Evolutionary conservation across 805 yeast genomes (phyloP), one percentile per base, ranked within the genome.

Genomic region (Saturnispora gosingensis): DNA sequence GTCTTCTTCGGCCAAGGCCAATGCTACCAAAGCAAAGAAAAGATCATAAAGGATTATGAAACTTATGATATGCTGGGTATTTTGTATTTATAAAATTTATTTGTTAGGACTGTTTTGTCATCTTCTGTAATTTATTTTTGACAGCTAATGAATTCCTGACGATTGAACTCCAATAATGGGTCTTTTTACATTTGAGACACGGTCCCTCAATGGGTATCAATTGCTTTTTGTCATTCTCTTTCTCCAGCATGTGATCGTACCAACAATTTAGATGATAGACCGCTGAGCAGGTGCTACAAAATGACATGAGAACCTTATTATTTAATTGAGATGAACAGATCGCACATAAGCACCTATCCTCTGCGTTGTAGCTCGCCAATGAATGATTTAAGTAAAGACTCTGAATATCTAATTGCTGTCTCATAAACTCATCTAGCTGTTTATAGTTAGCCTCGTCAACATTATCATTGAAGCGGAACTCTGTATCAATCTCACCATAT

Each of bases 181-280:
- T 50, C 40, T 51, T 54, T 5, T 53, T 36, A 48, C 70, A 66
- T 6, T 42, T 46, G 1, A 38, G 16, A 51, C 70, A 66, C 48
- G 58, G 58, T 1, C 66, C 67, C 18, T 53, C 58, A 4, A 58
- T 38, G 2, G 70, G 70, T 11, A 65, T 46, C 3, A 66, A 4
- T 1, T 62, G 62, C 8, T 49, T 24, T 0, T 55, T 51, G n/a
- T 18, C 34, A 15, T 2, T 27, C 16, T 50, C 32, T 5, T 50
- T 25, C 15, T 49, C 46, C n/a, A 53, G 22, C 30, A 59, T 54
- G 5, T 42, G 28, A 8, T 56, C 51, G 4, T 68, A 65, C 57
- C 69, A 57, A 55, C 78, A 74, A 1, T 58, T 36, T 36, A 73
- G 53, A 59, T 74, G 77, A 45, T 59, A 65, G 4, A 61, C 48